These are phyloP conservation scores for Neonectria faginata DNA, from an alignment of 2,329 filamentous ascomycete genomes.

Conservation along the genomic window DNA sequence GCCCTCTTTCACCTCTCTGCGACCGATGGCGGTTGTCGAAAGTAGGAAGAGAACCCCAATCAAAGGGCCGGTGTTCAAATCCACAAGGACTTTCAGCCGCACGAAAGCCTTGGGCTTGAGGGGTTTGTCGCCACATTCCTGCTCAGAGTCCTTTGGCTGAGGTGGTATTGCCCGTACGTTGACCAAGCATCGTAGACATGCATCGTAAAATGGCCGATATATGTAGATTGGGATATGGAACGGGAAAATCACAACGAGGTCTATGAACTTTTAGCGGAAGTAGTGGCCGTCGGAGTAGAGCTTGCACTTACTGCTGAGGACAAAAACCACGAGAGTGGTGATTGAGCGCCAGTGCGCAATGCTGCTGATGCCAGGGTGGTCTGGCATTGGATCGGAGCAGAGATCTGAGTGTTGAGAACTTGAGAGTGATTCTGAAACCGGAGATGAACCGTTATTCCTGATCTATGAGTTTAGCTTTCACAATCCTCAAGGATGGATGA, in stretches of 20 bases:
- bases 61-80: constrained; percentile 77
- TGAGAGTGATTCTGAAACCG: too few species aligned
- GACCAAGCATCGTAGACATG: constrained; percentile 52
- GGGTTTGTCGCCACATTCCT: constrained; percentile 41
- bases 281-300: constrained; percentile 36
- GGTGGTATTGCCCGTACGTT: constrained; percentile 65
- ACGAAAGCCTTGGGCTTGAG: constrained; percentile 54
- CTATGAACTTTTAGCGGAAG: constrained; percentile 54
- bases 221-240: constrained; percentile 73
- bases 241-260: constrained; percentile 76
- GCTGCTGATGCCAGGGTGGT: too few species aligned
- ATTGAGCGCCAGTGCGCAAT: constrained; percentile 61
- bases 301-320: constrained; percentile 71
- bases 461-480: too few species aligned
- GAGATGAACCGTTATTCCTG: too few species aligned
- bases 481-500: too few species aligned
- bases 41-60: constrained; percentile 79
- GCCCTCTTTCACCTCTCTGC: constrained; percentile 73
- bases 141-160: not conserved
- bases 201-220: constrained; percentile 62
- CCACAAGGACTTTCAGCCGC: constrained; percentile 70
- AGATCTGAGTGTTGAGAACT: too few species aligned
- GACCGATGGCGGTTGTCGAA: constrained; percentile 75
- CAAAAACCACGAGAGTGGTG: constrained; percentile 75
- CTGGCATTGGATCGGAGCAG: too few species aligned